phyloP scores from a whole-genome alignment of 495 filamentous ascomycete species.

The Aspergillus cavernicola region DNA sequence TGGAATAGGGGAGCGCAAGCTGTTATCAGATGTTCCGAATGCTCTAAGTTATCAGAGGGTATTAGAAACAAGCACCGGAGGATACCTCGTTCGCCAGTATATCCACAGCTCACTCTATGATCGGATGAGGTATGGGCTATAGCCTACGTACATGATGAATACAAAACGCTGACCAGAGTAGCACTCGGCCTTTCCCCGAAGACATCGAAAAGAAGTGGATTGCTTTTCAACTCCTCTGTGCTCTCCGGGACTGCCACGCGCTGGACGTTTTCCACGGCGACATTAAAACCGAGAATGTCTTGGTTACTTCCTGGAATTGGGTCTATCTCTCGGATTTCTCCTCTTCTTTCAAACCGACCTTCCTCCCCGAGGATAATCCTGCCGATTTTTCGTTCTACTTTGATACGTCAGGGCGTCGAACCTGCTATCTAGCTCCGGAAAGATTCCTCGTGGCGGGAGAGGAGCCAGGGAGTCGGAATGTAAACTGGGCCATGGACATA shows the following conservation, averaged over 20 bases:
- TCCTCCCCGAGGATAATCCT: constrained; percentile 93
- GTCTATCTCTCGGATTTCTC: constrained; percentile 96
- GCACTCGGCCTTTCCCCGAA: constrained; percentile 94
- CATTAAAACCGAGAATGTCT: constrained; percentile 94
- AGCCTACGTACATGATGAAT: background rate
- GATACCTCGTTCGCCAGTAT: constrained; percentile 94
- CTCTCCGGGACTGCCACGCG: constrained; percentile 85
- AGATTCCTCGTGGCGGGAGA: constrained; percentile 73
- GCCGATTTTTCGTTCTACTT: constrained; percentile 98
- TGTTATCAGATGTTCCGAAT: constrained; percentile 81
- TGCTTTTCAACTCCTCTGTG: constrained; percentile 92
- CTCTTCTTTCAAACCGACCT: constrained; percentile 90
- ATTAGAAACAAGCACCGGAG: constrained; percentile 83
- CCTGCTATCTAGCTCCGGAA: constrained; percentile 96
- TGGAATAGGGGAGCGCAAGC: constrained; percentile 67
- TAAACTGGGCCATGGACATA: constrained; percentile 98
- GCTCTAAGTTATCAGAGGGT: constrained; percentile 86
- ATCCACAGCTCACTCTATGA: constrained; percentile 97
- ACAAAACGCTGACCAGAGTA: constrained; percentile 28
- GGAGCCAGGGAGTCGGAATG: constrained; percentile 55
- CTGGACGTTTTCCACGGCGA: constrained; percentile 94
- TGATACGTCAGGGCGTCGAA: constrained; percentile 84
- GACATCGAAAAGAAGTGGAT: constrained; percentile 99
- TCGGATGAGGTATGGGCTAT: constrained; percentile 66
- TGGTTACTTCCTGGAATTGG: constrained; percentile 99